Conservation (phyloP, 2,329 filamentous ascomycete genomes). For the Penicillium sp. region DNA sequence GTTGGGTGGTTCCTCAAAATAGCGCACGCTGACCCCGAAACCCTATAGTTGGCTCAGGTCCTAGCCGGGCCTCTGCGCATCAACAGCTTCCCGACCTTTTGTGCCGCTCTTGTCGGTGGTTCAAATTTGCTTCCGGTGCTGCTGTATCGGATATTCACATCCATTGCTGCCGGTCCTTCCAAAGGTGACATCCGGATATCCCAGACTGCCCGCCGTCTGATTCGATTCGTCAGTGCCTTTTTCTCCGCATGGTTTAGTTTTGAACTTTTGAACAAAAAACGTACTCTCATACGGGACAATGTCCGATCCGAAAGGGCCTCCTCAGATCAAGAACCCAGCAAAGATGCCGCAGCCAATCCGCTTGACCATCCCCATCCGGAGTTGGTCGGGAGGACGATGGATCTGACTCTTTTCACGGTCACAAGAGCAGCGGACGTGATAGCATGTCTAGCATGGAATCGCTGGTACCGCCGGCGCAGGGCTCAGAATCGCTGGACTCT, state of each 20-base stretch:
- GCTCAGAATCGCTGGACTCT: slow-evolving; percentile 29
- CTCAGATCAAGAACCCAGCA: slow-evolving; percentile 3
- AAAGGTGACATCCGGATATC: slow-evolving; percentile 19
- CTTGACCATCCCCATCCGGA: slow-evolving; percentile 25
- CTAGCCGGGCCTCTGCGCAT: slow-evolving; percentile 42
- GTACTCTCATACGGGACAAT: slow-evolving; percentile 19
- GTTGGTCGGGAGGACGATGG: slow-evolving; percentile 71
- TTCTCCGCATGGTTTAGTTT: slow-evolving; percentile 52
- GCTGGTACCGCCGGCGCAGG: slow-evolving; percentile 38
- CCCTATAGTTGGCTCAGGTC: slow-evolving; percentile 37
- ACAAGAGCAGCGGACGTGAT: slow-evolving; percentile 71
- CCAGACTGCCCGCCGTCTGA: slow-evolving; percentile 19
- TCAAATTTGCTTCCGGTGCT: slow-evolving; percentile 47
- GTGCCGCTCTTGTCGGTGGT: slow-evolving; percentile 52
- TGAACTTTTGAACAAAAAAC: slow-evolving; percentile 46
- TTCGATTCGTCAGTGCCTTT: slow-evolving; percentile 47
- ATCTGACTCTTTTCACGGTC: slow-evolving; percentile 75
- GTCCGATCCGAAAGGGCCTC: slow-evolving; percentile 6
- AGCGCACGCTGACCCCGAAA: slow-evolving; percentile 19
- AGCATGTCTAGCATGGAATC: slow-evolving; percentile 64
- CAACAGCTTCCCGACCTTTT: slow-evolving; percentile 54
- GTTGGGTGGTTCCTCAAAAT: background rate
- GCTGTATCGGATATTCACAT: slow-evolving; percentile 26
- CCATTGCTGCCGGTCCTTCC: slow-evolving; percentile 13
- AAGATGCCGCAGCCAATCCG: slow-evolving; percentile 3